Base-by-base conservation (phyloP, 345 rosid genomes). In the Salix brachista region DNA sequence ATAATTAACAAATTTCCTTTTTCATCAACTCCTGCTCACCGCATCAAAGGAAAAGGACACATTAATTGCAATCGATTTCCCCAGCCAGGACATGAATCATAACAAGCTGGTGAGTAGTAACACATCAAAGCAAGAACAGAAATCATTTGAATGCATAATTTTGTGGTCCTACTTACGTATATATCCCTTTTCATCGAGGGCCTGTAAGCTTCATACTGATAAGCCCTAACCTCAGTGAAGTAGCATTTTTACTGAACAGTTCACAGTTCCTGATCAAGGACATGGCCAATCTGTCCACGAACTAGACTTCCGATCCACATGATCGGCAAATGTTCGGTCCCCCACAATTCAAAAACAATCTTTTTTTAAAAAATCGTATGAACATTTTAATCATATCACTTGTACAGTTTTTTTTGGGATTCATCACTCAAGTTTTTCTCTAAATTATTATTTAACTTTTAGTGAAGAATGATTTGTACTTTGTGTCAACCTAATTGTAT, bases 191-290 rank as follows among this genome's bases (percentile, higher is more conserved):
- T n/a, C 19, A 74, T 14, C 10, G 52, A 28, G 65, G 19, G 65
- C 25, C 8, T 23, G 52, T 4, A 8, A 13, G 71, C 8, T 23
- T 17, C 26, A 37, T 9, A 61, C 19, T 39, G 73, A 76, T 67
- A 68, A 56, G 37, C 56, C 72, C 32, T 30, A 56, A 26, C 39
- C 67, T 67, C 67, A 56, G 79, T 36, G 16, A 19, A 56, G 67
- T 76, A 54, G 73, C 44, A 39, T 76, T 68, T 42, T 76, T 76
- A 56, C 56, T 68, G 26, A 76, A 39, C 54, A 76, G 2, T 54
- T 7, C 23, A 37, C 54, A 76, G 7, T 54, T 13, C 23, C 72
- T 34, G 39, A 5, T 58, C 28, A 10, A 52, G 44, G 19, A 61
- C 76, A 64, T 62, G 34, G 23, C 16, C 21, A 41, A 9, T 74